Base-by-base conservation (phyloP, 768 basidiomycete genomes). In the Gloeopeniophorella convolvens region DNA sequence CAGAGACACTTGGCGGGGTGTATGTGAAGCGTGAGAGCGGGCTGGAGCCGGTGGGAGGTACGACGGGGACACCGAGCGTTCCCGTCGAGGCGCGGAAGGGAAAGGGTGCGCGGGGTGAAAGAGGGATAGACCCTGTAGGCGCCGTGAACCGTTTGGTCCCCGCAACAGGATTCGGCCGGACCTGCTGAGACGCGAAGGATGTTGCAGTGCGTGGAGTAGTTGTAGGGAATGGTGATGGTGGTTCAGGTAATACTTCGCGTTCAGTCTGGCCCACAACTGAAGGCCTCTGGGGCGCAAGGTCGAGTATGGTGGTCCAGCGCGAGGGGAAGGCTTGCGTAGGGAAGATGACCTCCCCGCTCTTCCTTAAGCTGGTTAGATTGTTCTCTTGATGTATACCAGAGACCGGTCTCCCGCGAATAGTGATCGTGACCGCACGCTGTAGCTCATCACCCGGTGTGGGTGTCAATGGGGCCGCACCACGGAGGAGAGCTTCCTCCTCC, bases 291-390 rank as follows among this genome's bases (percentile, higher is more conserved):
- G 75, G 60, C 1, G 77, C 68, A n/a, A 96, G 72, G 63, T 94
- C 89, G 16, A 96, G 78, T 1, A 89, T 72, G 57, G 90, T 93
- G 57, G 90, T 95, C 93, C 93, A 96, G 26, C 83, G 72, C 1
- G 92, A 93, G 0, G 82, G 78, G 65, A 93, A 96, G 0, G 79
- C 72, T 11, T 68, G 70, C 7, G 92, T 89, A 0, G 86, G 89
- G 57, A 82, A 89, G 1, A 63, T 55, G 6, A 62, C 33, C 4
- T 55, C 26, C 1, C 40, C 34, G 45, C 1, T 41, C 23, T 27
- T 46, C 27, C 31, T 28, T 2, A 16, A 16, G 16, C 18, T 53
- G 41, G 31, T 27, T 21, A 13, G 30, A 7, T 6, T 30, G n/a
- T 59, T 50, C 11, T 36, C 52, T n/a, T 39, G 24, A 13, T 56